phyloP scores from a whole-genome alignment of 352 stramenopile species.

The Phytophthora meadii region DNA sequence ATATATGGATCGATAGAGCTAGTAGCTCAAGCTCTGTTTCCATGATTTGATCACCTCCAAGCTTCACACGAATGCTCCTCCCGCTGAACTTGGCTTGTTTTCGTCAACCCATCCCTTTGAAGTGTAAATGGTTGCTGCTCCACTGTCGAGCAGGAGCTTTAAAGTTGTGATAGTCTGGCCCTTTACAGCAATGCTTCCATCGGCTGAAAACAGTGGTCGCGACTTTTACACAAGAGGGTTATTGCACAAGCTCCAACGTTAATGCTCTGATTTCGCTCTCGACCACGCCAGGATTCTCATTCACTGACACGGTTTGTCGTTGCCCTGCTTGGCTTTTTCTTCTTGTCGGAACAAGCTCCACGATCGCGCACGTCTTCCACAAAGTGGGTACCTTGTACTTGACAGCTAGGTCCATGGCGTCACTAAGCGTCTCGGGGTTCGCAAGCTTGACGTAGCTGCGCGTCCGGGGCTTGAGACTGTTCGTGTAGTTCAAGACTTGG shows the following conservation, averaged over 20 bases:
- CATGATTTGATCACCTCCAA: constrained; percentile 6
- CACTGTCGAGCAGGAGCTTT: not conserved
- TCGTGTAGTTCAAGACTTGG: constrained; percentile 1
- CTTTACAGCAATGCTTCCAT: not conserved
- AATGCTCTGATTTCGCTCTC: too few species aligned
- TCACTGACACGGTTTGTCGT: not conserved
- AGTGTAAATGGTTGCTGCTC: constrained; percentile 3
- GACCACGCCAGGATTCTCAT: too few species aligned
- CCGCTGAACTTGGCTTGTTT: constrained; percentile 11
- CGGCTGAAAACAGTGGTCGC: not conserved
- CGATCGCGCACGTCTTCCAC: not conserved
- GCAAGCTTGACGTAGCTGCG: constrained; percentile 8
- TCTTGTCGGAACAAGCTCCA: too few species aligned
- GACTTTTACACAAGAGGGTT: constrained; percentile 22
- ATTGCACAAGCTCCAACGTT: not conserved
- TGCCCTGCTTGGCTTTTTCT: constrained; percentile 13
- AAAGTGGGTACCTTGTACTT: constrained; percentile 15
- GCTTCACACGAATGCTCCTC: constrained; percentile 18
- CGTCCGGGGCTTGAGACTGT: constrained; percentile 5
- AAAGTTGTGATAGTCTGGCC: too few species aligned
- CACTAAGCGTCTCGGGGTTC: constrained; percentile 1
- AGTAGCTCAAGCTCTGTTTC: constrained; percentile 10
- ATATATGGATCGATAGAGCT: not conserved
- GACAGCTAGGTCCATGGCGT: constrained; percentile 14
- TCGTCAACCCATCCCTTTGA: constrained; percentile 6